Conservation (phyloP, 441 rosid species). For the Adansonia madagascariensis region DNA sequence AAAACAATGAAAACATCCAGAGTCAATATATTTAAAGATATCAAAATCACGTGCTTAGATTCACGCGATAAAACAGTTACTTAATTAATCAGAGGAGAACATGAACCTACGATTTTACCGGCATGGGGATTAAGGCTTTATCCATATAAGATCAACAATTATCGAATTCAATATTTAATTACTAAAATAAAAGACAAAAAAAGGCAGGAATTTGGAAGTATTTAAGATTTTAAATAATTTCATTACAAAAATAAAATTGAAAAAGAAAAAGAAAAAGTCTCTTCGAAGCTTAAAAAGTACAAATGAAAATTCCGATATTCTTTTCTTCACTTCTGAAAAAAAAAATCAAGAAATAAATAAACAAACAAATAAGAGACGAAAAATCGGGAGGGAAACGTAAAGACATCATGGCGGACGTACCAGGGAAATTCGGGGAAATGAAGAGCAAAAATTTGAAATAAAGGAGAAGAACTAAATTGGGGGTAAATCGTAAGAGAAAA, state of each 20-base stretch:
- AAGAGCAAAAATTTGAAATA: neutral
- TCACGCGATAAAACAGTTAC: conserved; percentile 42
- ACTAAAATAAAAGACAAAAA: neutral
- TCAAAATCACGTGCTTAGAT: conserved; percentile 46
- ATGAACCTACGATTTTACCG: conserved; percentile 30
- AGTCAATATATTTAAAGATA: conserved; percentile 19
- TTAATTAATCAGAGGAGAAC: conserved; percentile 28
- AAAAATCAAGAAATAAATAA: too few species aligned
- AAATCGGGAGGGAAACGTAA: neutral
- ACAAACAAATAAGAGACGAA: neutral
- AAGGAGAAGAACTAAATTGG: neutral
- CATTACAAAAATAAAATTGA: neutral
- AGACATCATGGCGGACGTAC: neutral
- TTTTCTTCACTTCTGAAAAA: neutral
- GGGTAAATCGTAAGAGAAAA: neutral
- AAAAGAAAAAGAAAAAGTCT: neutral
- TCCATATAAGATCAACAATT: conserved; percentile 42
- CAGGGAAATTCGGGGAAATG: neutral
- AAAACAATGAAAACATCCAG: conserved; percentile 22
- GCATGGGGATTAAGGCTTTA: conserved; percentile 31
- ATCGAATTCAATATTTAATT: conserved; percentile 9
- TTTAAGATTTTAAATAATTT: neutral
- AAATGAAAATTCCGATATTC: neutral
- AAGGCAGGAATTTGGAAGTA: neutral
- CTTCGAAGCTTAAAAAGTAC: neutral